These are phyloP conservation scores for Hyaloscypha finlandica DNA, from an alignment of 495 filamentous ascomycete genomes.

Conservation along the genomic window DNA sequence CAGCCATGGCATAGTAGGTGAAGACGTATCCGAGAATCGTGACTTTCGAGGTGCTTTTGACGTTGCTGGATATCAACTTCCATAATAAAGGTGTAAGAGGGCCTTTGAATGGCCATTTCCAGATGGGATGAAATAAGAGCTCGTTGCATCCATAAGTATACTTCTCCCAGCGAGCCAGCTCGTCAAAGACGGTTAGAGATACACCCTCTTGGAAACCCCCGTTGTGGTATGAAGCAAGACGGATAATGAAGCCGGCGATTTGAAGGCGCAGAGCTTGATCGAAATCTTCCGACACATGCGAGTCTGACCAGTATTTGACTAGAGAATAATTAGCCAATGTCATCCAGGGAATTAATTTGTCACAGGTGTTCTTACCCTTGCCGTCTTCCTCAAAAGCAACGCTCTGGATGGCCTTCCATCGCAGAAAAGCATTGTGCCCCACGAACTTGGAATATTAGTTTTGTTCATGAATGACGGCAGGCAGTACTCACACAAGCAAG, in stretches of 20 bases:
- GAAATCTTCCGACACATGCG: constrained; percentile 68
- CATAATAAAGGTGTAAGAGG: constrained; percentile 58
- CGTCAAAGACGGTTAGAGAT: constrained; percentile 76
- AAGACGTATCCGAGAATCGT: constrained; percentile 60
- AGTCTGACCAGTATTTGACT: constrained; percentile 67
- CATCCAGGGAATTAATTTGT: too few relatives aligned
- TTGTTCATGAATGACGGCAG: too few relatives aligned
- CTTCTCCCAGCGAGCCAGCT: constrained; percentile 75
- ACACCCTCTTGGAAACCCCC: constrained; percentile 75
- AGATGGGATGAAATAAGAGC: constrained; percentile 57
- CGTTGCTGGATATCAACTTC: constrained; percentile 50
- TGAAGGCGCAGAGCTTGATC: constrained; percentile 73
- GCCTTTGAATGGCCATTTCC: constrained; percentile 43
- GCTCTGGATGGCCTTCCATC: constrained; percentile 71
- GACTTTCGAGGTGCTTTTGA: constrained; percentile 56
- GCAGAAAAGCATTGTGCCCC: constrained; percentile 69
- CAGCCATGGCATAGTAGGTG: constrained; percentile 62
- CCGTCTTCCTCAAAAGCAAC: constrained; percentile 55
- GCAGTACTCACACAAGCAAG: constrained; percentile 49
- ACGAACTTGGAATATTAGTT: constrained; percentile 45
- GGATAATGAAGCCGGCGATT: constrained; percentile 59
- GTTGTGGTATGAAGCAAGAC: constrained; percentile 66
- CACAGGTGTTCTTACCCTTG: background rate
- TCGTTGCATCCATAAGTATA: constrained; percentile 53
- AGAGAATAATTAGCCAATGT: too few relatives aligned